phyloP scores from a whole-genome alignment of 495 filamentous ascomycete genomes.

The Beverwykella pulmonaria region DNA sequence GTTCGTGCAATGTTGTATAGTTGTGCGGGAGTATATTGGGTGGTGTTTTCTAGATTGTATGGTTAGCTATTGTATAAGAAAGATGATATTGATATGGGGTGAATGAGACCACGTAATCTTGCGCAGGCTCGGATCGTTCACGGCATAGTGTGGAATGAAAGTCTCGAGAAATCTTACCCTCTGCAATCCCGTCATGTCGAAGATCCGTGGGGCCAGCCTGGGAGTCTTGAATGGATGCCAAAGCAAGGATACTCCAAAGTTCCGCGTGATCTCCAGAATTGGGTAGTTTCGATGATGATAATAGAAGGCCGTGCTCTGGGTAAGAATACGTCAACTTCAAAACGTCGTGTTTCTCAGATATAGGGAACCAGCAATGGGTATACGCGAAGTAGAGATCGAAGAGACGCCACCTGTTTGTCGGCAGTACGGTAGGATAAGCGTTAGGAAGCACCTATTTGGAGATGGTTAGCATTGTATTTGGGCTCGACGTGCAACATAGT shows the following conservation, averaged over 20 bases:
- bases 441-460: neutral
- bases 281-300: neutral
- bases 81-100: neutral
- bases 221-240: conserved; percentile 49
- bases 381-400: conserved; percentile 73
- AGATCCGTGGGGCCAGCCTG: neutral
- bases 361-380: conserved; percentile 73
- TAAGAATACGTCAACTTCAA: conserved; percentile 57
- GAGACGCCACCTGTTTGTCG: conserved; percentile 63
- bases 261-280: conserved; percentile 63
- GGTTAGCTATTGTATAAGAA: neutral
- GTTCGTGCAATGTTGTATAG: conserved; percentile 62
- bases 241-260: conserved; percentile 66
- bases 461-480: neutral
- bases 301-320: conserved; percentile 43
- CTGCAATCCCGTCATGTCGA: neutral
- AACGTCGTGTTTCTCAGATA: conserved; percentile 70
- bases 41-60: neutral
- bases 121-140: too few relatives aligned
- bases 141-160: too few relatives aligned
- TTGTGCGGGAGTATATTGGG: conserved; percentile 38
- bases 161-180: neutral
- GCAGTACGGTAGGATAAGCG: conserved; percentile 47
- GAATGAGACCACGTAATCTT: too few relatives aligned
- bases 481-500: neutral